Percentiles rank a stretch among this genome's conserved stretches.
phyloP scores from a whole-genome alignment of 1,139 yeast genomes.

The Yamadazyma dendronema region DNA sequence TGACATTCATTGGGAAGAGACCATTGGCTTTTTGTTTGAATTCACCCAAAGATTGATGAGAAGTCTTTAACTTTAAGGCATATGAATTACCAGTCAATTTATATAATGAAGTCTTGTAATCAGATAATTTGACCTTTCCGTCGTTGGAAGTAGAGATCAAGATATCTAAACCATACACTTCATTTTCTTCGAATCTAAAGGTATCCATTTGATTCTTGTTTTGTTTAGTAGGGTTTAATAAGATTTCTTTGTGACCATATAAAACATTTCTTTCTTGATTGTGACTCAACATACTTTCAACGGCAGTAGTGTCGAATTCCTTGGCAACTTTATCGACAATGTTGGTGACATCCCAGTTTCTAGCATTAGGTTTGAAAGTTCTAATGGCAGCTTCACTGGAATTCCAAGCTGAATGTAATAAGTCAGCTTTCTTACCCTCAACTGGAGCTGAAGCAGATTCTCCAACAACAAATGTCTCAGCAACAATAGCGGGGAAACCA shows the following conservation, averaged over 20 bases:
- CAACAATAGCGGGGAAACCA: slow-evolving; percentile 71
- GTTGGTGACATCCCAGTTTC: slow-evolving; percentile 77
- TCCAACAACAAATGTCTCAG: slow-evolving; percentile 67
- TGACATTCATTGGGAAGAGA: slow-evolving; percentile 66
- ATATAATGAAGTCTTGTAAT: slow-evolving; percentile 67
- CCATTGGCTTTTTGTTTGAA: slow-evolving; percentile 63
- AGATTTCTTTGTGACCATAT: slow-evolving; percentile 76
- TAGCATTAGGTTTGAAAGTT: slow-evolving; percentile 64
- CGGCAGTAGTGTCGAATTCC: slow-evolving; percentile 58
- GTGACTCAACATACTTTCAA: slow-evolving; percentile 79
- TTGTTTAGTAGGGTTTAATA: slow-evolving; percentile 69
- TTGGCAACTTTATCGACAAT: slow-evolving; percentile 64
- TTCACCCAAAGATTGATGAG: slow-evolving; percentile 67
- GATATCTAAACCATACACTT: slow-evolving; percentile 76
- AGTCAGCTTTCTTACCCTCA: slow-evolving; percentile 64
- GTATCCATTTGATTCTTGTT: slow-evolving; percentile 66
- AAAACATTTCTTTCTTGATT: slow-evolving; percentile 67
- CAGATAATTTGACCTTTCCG: slow-evolving; percentile 66
- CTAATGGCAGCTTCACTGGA: slow-evolving; percentile 81
- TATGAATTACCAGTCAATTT: slow-evolving; percentile 71
- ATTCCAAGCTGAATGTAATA: slow-evolving; percentile 69
- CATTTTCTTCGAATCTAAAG: slow-evolving; percentile 68
- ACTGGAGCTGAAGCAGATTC: slow-evolving; percentile 41
- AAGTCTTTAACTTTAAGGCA: slow-evolving; percentile 69
- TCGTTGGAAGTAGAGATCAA: slow-evolving; percentile 64